Evolutionary conservation across 352 stramenopile species (phyloP), one percentile per base, ranked within the genome.

Genomic region (Globisporangium takayamanum): DNA sequence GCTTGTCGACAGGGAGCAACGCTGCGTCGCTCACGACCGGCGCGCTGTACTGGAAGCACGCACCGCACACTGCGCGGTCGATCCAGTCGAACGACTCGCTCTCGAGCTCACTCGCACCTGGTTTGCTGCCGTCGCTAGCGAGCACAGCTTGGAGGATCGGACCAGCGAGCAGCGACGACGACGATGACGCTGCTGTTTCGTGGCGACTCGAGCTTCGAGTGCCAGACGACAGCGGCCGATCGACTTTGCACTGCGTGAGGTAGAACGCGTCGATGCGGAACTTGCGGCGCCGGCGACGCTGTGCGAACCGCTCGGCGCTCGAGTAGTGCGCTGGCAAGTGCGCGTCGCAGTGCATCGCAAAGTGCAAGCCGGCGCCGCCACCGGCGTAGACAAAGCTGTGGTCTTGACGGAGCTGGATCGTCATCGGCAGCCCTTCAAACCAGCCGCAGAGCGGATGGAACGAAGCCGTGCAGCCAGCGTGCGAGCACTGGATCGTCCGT

Each of bases 401-500:
- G 15, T 76, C 66, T 30, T 76, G 63, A 30, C 67, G 49, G 15
- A 84, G 63, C 1, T 63, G 69, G 50, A 89, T 74, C 2, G 68
- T 85, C 84, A 95, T 91, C 5, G 80, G 72, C 8, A 87, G 66
- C 7, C 88, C 88, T 26, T 87, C 80, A 60, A 81, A 96, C 88
- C 88, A 96, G 0, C 74, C 84, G 30, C 88, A 96, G 30, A 96
- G 67, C 20, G 88, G 79, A 60, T 96, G 88, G 28, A 90, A 95
- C 7, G 85, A 88, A 26, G 68, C 71, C 8, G 59, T 66, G 44
- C 83, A 93, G 0, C 55, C 78, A 28, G 60, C 33, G 36, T 87
- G 67, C 50, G 73, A 78, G 58, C 84, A 94, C 55, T 75, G 67
- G 20, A 92, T 78, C 20, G 78, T 94, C 12, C 84, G 72, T 2